Percentiles rank a stretch among this genome's conserved stretches.
These are phyloP conservation scores for Fusarium sambucinum DNA, from an alignment of 2,329 filamentous ascomycete species.

Conservation along the genomic window DNA sequence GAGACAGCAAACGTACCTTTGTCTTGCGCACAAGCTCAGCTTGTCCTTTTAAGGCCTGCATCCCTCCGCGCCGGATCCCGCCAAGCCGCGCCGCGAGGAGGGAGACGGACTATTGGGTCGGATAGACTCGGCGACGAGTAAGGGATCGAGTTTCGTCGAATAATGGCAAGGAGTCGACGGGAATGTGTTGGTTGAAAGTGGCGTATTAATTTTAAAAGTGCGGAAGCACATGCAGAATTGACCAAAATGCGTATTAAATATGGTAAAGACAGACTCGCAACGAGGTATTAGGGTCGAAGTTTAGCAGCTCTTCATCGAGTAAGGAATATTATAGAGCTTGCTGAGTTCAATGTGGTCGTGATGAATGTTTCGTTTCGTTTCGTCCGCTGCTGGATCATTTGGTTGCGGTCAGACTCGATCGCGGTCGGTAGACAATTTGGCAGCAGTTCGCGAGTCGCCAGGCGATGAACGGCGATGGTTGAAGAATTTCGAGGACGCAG, in stretches of 20 bases:
- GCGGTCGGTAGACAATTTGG: neutral
- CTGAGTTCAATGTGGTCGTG: conserved; percentile 21
- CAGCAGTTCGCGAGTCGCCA: conserved; percentile 16
- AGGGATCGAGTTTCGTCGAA: conserved; percentile 20
- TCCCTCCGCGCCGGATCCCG: conserved; percentile 54
- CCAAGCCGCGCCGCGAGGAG: conserved; percentile 40
- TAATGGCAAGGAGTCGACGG: conserved; percentile 18
- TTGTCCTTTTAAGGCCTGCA: conserved; percentile 68
- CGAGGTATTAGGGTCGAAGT: neutral
- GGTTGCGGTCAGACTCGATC: conserved; percentile 33
- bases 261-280: conserved; percentile 25
- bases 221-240: conserved; percentile 41
- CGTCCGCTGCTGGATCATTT: conserved; percentile 20
- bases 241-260: conserved; percentile 19
- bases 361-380: conserved; percentile 35
- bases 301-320: conserved; percentile 2
- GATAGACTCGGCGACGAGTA: conserved; percentile 8
- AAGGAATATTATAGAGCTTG: conserved; percentile 5
- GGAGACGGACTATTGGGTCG: conserved; percentile 24
- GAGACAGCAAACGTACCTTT: conserved; percentile 60
- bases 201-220: conserved; percentile 36
- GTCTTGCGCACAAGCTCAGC: conserved; percentile 72
- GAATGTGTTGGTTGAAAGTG: conserved; percentile 36
- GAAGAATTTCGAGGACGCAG: neutral
- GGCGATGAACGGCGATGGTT: conserved; percentile 1